phyloP scores from a whole-genome alignment of 306 rosid species.

The Dalbergia cochinchinensis region DNA sequence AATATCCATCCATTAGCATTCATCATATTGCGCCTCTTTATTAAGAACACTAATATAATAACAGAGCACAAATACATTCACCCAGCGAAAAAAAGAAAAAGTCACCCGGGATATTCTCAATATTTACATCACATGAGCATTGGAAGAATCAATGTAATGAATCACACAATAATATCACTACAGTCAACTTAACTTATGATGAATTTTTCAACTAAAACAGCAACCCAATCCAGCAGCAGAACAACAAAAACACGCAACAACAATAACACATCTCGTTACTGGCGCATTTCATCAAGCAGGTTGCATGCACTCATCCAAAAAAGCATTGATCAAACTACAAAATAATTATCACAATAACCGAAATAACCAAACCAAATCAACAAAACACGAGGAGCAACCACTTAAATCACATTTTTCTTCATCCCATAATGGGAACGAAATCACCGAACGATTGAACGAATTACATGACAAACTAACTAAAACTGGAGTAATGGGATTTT shows the following conservation, averaged over 20 bases:
- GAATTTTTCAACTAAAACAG: background rate
- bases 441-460: background rate
- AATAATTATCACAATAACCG: background rate
- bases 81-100: background rate
- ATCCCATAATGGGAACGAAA: background rate
- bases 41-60: background rate
- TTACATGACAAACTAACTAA: background rate
- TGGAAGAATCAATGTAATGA: background rate
- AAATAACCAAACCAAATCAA: background rate
- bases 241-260: background rate
- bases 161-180: background rate
- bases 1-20: background rate
- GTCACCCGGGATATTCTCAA: background rate
- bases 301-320: background rate
- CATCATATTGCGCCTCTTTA: background rate
- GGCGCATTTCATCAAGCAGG: conserved; percentile 5
- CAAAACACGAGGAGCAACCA: background rate
- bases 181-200: background rate
- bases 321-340: background rate
- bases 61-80: background rate
- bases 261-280: background rate
- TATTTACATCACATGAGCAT: background rate
- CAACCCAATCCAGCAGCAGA: conserved; percentile 4
- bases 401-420: background rate
- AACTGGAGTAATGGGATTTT: background rate